Base-by-base conservation (phyloP, 148 eudicot species). In the Spergularia bocconei region DNA sequence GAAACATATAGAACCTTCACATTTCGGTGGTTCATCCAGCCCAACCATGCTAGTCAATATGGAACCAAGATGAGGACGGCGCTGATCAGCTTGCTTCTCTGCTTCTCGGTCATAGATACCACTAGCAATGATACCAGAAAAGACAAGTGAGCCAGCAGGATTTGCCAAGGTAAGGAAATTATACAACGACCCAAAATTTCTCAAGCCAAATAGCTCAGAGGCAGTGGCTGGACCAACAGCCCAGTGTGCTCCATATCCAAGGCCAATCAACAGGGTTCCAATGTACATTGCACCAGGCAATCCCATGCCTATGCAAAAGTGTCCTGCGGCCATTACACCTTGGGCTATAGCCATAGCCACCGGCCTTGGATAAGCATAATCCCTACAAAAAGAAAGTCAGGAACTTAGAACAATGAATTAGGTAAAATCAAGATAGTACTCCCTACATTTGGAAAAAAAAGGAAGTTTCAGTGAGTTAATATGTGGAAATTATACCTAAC, bases 241-340 rank as follows among this genome's bases (percentile, higher is more conserved):
- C 98, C 99, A 96, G 78, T 96, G 98, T 17, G 98, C 96, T 16
- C 99, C 99, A 77, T 91, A 96, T 19, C 99, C 98, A 52, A 96
- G 99, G 50, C 99, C 99, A 5, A 89, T 91, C 75, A 96, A 76
- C 57, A 92, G 81, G 9, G 99, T 96, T 38, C 93, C 93, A n/a
- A 88, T 14, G 62, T 92, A 88, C 93, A 95, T 95, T 69, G 85
- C 88, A 14, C 93, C 97, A 1, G 96, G 90, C 93, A 89, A 89
- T 56, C 90, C 98, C 96, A 92, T 86, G 29, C 91, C 98, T 53
- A 91, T 81, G 79, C 81, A 78, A 73, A 90, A 84, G 81, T 91
- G 97, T 5, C 98, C 98, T 15, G 84, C 56, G 11, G 97, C 93
- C 97, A 94, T 87, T 38, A 95, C 59, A 48, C 73, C 77, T 80